These are phyloP conservation scores for Penicillium sp. DNA, from an alignment of 2,329 filamentous ascomycete genomes.

Conservation along the genomic window DNA sequence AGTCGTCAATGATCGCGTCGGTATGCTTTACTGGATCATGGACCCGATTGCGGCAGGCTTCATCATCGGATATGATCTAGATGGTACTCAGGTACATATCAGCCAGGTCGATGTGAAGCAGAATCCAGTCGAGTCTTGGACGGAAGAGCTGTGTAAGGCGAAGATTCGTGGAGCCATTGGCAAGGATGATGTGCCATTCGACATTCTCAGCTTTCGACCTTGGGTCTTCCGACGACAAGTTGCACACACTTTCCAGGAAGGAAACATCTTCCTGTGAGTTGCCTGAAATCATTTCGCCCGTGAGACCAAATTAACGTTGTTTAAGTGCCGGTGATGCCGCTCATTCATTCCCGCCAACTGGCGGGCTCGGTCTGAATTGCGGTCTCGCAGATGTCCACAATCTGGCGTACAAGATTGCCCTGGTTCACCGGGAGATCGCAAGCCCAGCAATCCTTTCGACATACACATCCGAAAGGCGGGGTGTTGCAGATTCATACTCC, in stretches of 20 bases:
- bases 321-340: conserved; percentile 55
- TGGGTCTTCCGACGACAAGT: conserved; percentile 48
- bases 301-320: background rate
- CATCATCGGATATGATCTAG: conserved; percentile 48
- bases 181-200: conserved; percentile 31
- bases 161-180: conserved; percentile 34
- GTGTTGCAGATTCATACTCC: conserved; percentile 43
- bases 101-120: conserved; percentile 46
- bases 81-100: conserved; percentile 46
- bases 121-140: conserved; percentile 40
- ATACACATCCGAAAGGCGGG: conserved; percentile 41
- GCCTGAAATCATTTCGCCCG: no score
- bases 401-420: conserved; percentile 46
- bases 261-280: conserved; percentile 42
- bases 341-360: conserved; percentile 56
- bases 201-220: conserved; percentile 44
- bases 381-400: conserved; percentile 55
- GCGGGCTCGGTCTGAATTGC: conserved; percentile 58
- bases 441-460: conserved; percentile 33
- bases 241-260: conserved; percentile 37
- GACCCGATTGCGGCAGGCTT: conserved; percentile 47
- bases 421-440: conserved; percentile 36
- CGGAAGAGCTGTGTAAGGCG: conserved; percentile 35
- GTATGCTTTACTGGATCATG: conserved; percentile 50
- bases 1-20: conserved; percentile 41